phyloP scores from a whole-genome alignment of 2,329 filamentous ascomycete species.

The Aureobasidium sp. region DNA sequence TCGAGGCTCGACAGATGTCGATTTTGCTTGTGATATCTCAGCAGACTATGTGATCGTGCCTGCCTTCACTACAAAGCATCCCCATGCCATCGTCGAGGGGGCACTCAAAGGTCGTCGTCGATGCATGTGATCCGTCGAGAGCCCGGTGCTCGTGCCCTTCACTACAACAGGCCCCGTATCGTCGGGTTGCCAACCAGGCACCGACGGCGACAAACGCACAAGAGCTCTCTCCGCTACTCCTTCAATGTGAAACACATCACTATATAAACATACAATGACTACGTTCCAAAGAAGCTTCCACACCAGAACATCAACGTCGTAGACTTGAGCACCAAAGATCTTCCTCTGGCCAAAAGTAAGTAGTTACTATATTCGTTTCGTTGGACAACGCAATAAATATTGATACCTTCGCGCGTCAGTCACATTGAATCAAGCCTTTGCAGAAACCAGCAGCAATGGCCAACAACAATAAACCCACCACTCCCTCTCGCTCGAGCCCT shows the following conservation, averaged over 20 bases:
- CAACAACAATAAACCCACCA: neutral
- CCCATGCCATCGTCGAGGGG: neutral
- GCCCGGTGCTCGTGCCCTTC: neutral
- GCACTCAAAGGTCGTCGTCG: neutral
- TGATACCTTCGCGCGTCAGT: neutral
- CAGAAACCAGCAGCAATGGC: neutral
- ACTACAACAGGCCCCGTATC: neutral
- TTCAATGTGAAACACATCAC: neutral
- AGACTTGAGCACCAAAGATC: neutral
- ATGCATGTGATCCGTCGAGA: neutral
- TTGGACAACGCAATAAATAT: too few relatives aligned
- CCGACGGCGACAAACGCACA: neutral
- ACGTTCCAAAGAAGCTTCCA: neutral
- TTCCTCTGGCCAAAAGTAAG: neutral
- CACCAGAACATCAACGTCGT: neutral
- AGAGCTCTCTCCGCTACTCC: neutral
- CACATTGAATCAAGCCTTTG: neutral
- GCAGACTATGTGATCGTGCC: too few relatives aligned
- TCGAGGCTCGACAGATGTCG: too few relatives aligned
- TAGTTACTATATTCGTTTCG: neutral
- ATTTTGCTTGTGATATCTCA: too few relatives aligned
- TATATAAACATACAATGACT: neutral
- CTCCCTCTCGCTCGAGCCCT: neutral
- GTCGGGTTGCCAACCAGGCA: neutral
- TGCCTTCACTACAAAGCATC: too few relatives aligned